phyloP scores from a whole-genome alignment of 2,329 filamentous ascomycete genomes.

The Colletotrichum trifolii region DNA sequence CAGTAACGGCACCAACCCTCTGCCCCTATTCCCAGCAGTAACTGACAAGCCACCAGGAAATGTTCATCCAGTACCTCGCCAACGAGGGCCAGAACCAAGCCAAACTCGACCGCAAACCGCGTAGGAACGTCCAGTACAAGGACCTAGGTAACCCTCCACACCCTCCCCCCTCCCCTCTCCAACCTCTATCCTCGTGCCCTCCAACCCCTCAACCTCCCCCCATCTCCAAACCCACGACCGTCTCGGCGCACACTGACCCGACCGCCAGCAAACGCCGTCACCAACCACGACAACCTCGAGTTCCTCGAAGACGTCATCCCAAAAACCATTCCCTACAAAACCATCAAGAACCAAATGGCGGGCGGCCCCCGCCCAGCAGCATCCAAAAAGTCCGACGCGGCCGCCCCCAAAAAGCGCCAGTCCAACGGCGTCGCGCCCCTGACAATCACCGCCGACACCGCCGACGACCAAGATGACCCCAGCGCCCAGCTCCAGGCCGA shows the following conservation, averaged over 20 bases:
- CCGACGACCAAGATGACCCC: constrained; percentile 51
- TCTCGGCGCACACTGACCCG: not conserved
- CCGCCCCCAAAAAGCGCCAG: constrained; percentile 42
- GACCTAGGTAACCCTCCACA: constrained; percentile 76
- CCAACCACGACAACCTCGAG: constrained; percentile 91
- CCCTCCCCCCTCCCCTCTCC: not conserved
- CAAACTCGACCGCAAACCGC: constrained; percentile 90
- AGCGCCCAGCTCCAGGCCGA: constrained; percentile 67
- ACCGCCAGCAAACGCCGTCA: constrained; percentile 79
- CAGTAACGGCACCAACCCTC: constrained; percentile 60
- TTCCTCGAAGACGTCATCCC: constrained; percentile 94
- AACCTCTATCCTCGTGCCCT: constrained; percentile 38
- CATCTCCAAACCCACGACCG: constrained; percentile 16
- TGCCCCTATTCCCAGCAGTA: not conserved
- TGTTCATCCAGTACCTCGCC: constrained; percentile 94
- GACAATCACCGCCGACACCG: not conserved
- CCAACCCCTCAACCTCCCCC: not conserved
- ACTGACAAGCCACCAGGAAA: constrained; percentile 68
- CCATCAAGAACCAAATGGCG: constrained; percentile 71
- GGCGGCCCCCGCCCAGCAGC: constrained; percentile 61
- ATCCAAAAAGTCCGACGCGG: constrained; percentile 56
- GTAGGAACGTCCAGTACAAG: constrained; percentile 94
- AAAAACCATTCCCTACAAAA: constrained; percentile 83
- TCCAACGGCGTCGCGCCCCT: constrained; percentile 20
- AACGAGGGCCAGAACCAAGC: constrained; percentile 87